phyloP scores from a whole-genome alignment of 208 protist genomes.

The Porcisia deanei region DNA sequence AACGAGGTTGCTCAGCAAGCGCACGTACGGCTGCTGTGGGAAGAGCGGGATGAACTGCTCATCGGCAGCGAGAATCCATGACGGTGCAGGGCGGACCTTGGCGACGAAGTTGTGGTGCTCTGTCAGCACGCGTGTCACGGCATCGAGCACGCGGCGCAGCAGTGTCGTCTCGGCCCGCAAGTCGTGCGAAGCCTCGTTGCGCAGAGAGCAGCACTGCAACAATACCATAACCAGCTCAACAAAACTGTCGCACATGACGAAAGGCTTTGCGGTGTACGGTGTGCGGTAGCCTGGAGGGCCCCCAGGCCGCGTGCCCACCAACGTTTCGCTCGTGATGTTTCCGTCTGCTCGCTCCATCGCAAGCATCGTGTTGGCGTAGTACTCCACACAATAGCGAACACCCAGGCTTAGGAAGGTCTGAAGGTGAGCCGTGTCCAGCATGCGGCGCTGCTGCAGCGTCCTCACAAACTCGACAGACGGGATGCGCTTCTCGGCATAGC shows the following conservation, averaged over 20 bases:
- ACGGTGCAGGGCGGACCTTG: constrained; percentile 29
- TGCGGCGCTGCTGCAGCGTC: constrained; percentile 76
- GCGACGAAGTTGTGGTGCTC: constrained; percentile 76
- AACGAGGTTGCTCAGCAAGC: constrained; percentile 95
- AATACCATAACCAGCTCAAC: constrained; percentile 94
- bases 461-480: constrained; percentile 71
- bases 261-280: constrained; percentile 56
- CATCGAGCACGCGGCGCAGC: constrained; percentile 75
- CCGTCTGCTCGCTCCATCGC: constrained; percentile 73
- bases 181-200: constrained; percentile 53
- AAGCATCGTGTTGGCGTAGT: constrained; percentile 80
- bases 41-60: constrained; percentile 86
- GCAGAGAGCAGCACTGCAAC: constrained; percentile 75
- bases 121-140: constrained; percentile 65
- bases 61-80: constrained; percentile 52
- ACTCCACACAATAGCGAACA: constrained; percentile 89
- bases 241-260: constrained; percentile 90
- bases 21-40: constrained; percentile 97
- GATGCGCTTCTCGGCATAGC: constrained; percentile 46
- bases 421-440: constrained; percentile 84
- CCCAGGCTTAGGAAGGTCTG: constrained; percentile 81
- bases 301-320: constrained; percentile 48
- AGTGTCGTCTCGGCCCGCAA: constrained; percentile 69
- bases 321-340: constrained; percentile 17
- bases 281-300: constrained; percentile 70